These are phyloP conservation scores for Tuber aestivum DNA, from an alignment of 495 filamentous ascomycete species.

Conservation along the genomic window DNA sequence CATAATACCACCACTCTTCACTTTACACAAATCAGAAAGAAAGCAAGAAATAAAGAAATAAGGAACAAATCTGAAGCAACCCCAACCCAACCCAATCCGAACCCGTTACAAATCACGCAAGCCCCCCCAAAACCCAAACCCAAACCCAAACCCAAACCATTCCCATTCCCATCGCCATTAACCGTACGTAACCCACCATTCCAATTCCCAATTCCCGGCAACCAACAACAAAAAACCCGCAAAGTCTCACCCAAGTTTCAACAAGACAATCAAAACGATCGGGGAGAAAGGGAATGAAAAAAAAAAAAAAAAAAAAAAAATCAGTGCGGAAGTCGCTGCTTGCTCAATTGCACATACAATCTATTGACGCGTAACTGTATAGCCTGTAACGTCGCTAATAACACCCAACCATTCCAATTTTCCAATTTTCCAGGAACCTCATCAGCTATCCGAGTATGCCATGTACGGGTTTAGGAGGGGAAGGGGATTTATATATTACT, in stretches of 20 bases:
- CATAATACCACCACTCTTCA: neutral
- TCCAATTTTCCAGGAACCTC: no score
- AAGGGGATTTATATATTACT: conserved; percentile 12
- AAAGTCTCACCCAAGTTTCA: neutral
- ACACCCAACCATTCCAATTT: neutral
- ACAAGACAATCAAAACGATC: neutral
- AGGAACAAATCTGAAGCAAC: neutral
- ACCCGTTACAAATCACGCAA: neutral
- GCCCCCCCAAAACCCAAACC: neutral
- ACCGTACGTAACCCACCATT: neutral
- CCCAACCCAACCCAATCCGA: neutral
- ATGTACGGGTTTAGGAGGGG: neutral
- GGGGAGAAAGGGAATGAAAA: no score
- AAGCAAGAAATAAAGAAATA: neutral
- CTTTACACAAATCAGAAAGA: neutral
- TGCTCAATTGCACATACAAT: conserved; percentile 39
- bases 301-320: no score
- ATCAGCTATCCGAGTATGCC: neutral
- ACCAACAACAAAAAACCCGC: no score
- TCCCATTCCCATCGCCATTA: no score
- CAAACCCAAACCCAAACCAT: neutral
- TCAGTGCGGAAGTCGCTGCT: conserved; percentile 32
- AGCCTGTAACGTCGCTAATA: conserved; percentile 28
- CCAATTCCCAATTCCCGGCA: no score
- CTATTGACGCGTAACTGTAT: conserved; percentile 39